Evolutionary conservation across 352 stramenopile species (phyloP).

Genomic region (Phytophthora vignae): DNA sequence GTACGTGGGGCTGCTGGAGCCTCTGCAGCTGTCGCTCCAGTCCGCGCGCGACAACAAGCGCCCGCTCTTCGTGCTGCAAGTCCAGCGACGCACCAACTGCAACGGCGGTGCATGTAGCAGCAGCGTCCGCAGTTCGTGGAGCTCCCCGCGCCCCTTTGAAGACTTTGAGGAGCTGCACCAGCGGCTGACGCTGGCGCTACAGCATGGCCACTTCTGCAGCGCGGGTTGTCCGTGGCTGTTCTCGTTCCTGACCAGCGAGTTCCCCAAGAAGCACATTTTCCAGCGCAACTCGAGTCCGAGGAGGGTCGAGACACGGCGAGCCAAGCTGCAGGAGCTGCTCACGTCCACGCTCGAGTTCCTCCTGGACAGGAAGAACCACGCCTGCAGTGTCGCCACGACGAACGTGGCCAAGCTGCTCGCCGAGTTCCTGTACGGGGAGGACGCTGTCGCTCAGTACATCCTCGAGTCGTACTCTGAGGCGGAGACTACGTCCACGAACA

Average conservation of each 20-base stretch:
- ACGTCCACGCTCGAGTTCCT: constrained; percentile 34
- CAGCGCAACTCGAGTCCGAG: constrained; percentile 25
- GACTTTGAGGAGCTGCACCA: constrained; percentile 38
- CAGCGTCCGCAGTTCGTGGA: constrained; percentile 23
- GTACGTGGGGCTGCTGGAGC: constrained; percentile 40
- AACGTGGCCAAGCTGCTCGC: constrained; percentile 34
- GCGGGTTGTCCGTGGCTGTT: constrained; percentile 40
- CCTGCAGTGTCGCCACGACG: constrained; percentile 27
- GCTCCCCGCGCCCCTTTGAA: constrained; percentile 25
- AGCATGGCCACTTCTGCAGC: constrained; percentile 47
- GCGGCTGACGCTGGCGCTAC: constrained; percentile 25
- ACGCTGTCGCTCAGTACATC: constrained; percentile 26
- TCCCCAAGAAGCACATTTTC: constrained; percentile 45
- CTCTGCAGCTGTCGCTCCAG: constrained; percentile 32
- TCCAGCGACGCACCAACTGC: constrained; percentile 20
- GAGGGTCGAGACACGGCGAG: constrained; percentile 19
- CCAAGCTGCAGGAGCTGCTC: constrained; percentile 31
- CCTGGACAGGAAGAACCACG: constrained; percentile 38
- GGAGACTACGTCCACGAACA: constrained; percentile 4
- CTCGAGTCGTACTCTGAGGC: constrained; percentile 27
- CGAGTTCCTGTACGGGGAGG: constrained; percentile 39
- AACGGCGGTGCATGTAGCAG: background rate
- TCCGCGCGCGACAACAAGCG: constrained; percentile 12
- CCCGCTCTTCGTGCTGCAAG: constrained; percentile 32
- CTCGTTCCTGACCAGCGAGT: constrained; percentile 37